phyloP scores from a whole-genome alignment of 2,329 filamentous ascomycete species.

The Ophiostoma fasciatum region DNA sequence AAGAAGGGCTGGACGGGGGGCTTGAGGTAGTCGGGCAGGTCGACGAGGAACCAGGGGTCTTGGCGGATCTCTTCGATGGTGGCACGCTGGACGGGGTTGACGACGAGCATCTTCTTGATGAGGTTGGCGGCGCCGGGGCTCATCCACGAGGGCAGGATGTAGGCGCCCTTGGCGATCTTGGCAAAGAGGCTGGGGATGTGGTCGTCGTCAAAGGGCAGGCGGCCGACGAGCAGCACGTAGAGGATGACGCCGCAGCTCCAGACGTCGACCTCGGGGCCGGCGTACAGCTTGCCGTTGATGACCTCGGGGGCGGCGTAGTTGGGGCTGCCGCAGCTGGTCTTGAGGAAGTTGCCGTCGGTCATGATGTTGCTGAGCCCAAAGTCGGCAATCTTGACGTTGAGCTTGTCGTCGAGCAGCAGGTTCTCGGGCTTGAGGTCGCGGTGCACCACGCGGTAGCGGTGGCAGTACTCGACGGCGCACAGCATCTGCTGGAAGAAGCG shows the following conservation, averaged over 20 bases:
- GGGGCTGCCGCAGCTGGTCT: slow-evolving; percentile 94
- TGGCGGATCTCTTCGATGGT: slow-evolving; percentile 86
- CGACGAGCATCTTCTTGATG: slow-evolving; percentile 87
- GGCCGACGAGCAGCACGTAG: slow-evolving; percentile 66
- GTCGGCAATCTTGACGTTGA: slow-evolving; percentile 98
- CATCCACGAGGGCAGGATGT: slow-evolving; percentile 84
- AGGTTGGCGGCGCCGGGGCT: slow-evolving; percentile 66
- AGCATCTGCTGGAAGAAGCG: slow-evolving; percentile 99
- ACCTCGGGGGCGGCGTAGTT: slow-evolving; percentile 98
- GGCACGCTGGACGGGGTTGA: slow-evolving; percentile 86
- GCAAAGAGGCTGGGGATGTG: slow-evolving; percentile 96
- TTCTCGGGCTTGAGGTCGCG: slow-evolving; percentile 97
- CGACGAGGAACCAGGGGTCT: slow-evolving; percentile 86
- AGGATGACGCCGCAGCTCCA: slow-evolving; percentile 94
- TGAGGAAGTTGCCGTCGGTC: slow-evolving; percentile 98
- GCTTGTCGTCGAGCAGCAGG: slow-evolving; percentile 79
- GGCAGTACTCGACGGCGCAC: slow-evolving; percentile 96
- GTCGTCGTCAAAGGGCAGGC: slow-evolving; percentile 92
- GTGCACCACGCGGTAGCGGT: slow-evolving; percentile 97
- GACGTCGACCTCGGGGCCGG: slow-evolving; percentile 92
- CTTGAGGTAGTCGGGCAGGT: slow-evolving; percentile 74
- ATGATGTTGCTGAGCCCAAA: slow-evolving; percentile 99
- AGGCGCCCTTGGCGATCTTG: slow-evolving; percentile 91
- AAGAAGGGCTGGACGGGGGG: slow-evolving; percentile 83
- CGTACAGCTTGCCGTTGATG: slow-evolving; percentile 94